Base-by-base conservation (phyloP, 2,329 filamentous ascomycete genomes). In the Arthroderma sp. region DNA sequence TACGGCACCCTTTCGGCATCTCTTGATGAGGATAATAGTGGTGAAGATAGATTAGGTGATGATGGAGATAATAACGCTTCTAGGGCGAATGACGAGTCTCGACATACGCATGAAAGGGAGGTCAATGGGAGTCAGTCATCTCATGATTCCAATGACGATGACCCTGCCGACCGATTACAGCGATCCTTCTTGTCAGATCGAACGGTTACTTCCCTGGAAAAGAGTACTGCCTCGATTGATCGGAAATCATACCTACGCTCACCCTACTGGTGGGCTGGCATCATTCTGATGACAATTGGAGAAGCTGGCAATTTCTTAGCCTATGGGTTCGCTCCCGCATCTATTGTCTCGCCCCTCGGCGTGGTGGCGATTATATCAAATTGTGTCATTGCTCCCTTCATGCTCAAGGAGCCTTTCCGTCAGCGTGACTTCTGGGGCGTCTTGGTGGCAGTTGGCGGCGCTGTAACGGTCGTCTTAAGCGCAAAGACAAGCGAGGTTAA, bases 301-400 rank as follows among this genome's bases (percentile, higher is more conserved):
- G 91, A 98, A 68, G 82, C 84, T 59, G 91, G 91, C 42, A 98
- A 98, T 62, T 98, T 98, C 59, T 69, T 98, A 51, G 91, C 91
- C 0, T 98, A 98, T 58, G 91, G 91, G 27, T 98, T 98, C 61
- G 91, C 91, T 29, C 91, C 91, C 3, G 91, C 91, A 5, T 96
- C 91, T 9, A 95, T 98, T 56, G 91, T 98, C 36, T 95, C 88
- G 31, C 91, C 91, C 0, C 72, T 98, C 4, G 91, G 91, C 6
- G 91, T 98, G n/a, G 91, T 98, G 8, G 91, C 91, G 2, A 71
- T 98, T 50, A 81, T 98, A 38, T 94, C 88, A 38, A 98, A 98
- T 66, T 98, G 91, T 64, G 77, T 98, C 48, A 94, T 98, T 59
- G 91, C 91, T 2, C 91, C 91, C 0, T 80, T 91, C 50, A 80